Conservation (phyloP, 805 yeast genomes). For the Teunomyces kruisii region DNA sequence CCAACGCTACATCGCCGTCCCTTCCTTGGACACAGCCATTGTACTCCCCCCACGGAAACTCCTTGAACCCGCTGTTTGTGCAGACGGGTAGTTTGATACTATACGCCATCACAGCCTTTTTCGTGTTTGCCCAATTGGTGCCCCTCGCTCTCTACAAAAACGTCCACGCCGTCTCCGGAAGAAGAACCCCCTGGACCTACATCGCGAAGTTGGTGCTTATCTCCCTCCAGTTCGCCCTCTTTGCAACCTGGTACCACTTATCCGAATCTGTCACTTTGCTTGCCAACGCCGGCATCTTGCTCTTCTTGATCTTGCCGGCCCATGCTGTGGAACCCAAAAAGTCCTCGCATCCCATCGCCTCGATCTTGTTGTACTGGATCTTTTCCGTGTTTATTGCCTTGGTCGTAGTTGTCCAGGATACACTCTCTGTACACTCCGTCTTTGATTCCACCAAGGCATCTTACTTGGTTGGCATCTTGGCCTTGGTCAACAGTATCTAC, state of each 20-base stretch:
- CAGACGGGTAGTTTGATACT: constrained; percentile 10
- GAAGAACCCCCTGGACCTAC: constrained; percentile 10
- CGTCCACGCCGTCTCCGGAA: neutral
- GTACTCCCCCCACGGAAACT: constrained; percentile 18
- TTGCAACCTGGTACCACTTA: constrained; percentile 11
- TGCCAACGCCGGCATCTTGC: constrained; percentile 4
- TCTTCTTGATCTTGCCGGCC: constrained; percentile 18
- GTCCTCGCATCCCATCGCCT: constrained; percentile 20
- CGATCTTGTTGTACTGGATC: constrained; percentile 25
- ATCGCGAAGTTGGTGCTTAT: constrained; percentile 12
- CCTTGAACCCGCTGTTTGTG: constrained; percentile 25
- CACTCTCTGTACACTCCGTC: constrained; percentile 18
- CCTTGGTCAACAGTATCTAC: constrained; percentile 11
- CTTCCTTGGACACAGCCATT: constrained; percentile 17
- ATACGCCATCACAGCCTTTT: constrained; percentile 12
- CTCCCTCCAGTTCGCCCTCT: constrained; percentile 13
- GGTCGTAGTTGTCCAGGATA: constrained; percentile 18
- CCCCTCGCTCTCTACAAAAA: neutral
- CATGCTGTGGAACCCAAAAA: constrained; percentile 23
- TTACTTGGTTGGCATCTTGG: constrained; percentile 10
- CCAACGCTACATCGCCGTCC: neutral
- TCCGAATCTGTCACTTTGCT: constrained; percentile 5
- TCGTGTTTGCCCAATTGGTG: constrained; percentile 15
- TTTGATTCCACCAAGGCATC: constrained; percentile 3
- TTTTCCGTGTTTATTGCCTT: constrained; percentile 9